These are phyloP conservation scores for Fraxinus xanthoxyloides DNA, from an alignment of 305 asterid species.

Conservation along the genomic window DNA sequence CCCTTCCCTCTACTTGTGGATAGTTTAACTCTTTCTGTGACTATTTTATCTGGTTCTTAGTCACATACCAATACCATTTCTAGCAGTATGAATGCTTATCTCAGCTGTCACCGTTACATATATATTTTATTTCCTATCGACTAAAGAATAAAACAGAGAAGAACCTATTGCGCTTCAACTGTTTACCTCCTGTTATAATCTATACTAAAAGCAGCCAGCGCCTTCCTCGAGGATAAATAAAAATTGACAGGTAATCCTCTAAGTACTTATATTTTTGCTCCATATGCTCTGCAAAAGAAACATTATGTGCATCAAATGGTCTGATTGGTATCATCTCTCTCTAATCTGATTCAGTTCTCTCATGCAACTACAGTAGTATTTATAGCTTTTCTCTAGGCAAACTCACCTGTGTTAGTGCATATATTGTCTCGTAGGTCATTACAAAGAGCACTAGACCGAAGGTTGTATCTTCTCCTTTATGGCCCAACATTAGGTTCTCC, in stretches of 20 bases:
- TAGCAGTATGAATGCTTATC: neutral
- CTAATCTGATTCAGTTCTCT: neutral
- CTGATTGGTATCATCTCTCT: neutral
- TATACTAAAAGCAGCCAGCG: neutral
- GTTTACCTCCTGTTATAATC: neutral
- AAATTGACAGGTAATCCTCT: neutral
- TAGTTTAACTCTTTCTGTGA: neutral
- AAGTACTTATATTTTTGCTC: neutral
- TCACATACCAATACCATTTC: neutral
- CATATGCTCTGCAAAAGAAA: neutral
- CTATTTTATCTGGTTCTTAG: neutral
- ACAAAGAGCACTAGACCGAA: slow-evolving; percentile 83
- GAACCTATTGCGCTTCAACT: neutral
- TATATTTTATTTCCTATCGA: no score
- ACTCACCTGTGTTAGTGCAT: neutral
- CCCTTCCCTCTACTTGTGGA: neutral
- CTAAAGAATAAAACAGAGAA: neutral
- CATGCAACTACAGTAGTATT: neutral
- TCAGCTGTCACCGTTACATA: neutral
- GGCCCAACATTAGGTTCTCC: slow-evolving; percentile 52
- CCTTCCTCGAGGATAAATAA: neutral
- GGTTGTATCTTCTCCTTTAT: slow-evolving; percentile 83
- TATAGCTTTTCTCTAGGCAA: neutral
- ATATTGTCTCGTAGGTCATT: slow-evolving; percentile 56
- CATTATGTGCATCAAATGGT: neutral